A percentile compares a stretch with the other conserved stretches of the same genome.
These are phyloP conservation scores for Fusarium abutilonis DNA, from an alignment of 2,329 filamentous ascomycete species.

Conservation along the genomic window DNA sequence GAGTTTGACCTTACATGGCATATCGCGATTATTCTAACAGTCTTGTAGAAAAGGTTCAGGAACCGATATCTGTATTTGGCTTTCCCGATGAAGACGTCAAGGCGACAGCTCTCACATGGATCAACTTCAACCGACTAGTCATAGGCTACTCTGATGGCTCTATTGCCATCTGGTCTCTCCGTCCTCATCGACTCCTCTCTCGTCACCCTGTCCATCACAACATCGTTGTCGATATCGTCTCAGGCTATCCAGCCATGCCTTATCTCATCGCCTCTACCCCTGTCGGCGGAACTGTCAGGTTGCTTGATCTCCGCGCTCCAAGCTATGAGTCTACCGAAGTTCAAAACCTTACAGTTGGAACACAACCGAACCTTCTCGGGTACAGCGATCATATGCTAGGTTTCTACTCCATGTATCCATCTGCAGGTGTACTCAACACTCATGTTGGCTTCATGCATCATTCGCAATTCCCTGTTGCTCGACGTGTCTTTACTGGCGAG, in stretches of 20 bases:
- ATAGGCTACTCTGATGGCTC: conserved; percentile 67
- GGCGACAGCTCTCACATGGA: conserved; percentile 65
- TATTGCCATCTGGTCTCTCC: conserved; percentile 65
- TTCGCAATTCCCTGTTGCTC: conserved; percentile 62
- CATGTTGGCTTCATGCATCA: conserved; percentile 64
- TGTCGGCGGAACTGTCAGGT: conserved; percentile 62
- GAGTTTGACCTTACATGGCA: conserved; percentile 12
- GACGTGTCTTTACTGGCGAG: conserved; percentile 62
- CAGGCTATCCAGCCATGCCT: conserved; percentile 66
- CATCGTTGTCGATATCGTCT: conserved; percentile 63
- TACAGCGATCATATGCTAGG: conserved; percentile 67
- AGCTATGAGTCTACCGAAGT: conserved; percentile 64
- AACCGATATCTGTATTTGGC: conserved; percentile 57
- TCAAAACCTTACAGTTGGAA: conserved; percentile 59
- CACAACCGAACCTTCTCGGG: conserved; percentile 63
- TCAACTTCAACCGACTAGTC: conserved; percentile 63
- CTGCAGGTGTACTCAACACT: conserved; percentile 62
- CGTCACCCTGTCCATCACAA: conserved; percentile 65
- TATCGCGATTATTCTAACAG: conserved; percentile 36
- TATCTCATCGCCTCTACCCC: conserved; percentile 66
- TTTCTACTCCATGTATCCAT: conserved; percentile 63
- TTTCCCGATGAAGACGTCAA: conserved; percentile 60
- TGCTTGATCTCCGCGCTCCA: conserved; percentile 64
- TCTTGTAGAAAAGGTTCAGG: conserved; percentile 56
- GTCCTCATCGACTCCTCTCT: conserved; percentile 59